phyloP scores from a whole-genome alignment of 495 filamentous ascomycete genomes.

The Hyaloscypha variabilis region DNA sequence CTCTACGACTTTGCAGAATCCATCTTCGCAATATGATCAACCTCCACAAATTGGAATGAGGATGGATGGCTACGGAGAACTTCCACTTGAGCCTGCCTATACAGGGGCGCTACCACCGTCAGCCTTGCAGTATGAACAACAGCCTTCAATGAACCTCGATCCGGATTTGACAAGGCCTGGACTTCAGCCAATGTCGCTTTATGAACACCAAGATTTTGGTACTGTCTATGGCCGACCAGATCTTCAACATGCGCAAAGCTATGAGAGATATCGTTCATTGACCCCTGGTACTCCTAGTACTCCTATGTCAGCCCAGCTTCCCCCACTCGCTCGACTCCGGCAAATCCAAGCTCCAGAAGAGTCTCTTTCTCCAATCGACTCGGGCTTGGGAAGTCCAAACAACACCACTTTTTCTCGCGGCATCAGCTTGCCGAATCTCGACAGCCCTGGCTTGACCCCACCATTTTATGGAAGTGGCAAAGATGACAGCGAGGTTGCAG shows the following conservation, averaged over 20 bases:
- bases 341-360: conserved; percentile 5
- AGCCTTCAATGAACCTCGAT: conserved; percentile 13
- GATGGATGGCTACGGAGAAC: background rate
- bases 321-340: conserved; percentile 6
- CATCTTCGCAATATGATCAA: background rate
- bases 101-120: background rate
- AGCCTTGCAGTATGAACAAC: conserved; percentile 4
- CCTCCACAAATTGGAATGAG: background rate
- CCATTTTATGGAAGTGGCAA: background rate
- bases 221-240: conserved; percentile 4
- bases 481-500: background rate
- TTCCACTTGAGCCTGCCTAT: background rate
- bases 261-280: conserved; percentile 22
- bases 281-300: conserved; percentile 11
- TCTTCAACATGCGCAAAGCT: conserved; percentile 26
- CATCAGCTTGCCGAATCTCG: conserved; percentile 1
- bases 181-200: conserved; percentile 4
- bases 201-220: conserved; percentile 10
- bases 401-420: conserved; percentile 16
- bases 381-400: conserved; percentile 6
- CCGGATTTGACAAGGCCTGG: conserved; percentile 15
- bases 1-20: background rate
- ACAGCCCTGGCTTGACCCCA: background rate
- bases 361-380: conserved; percentile 1
- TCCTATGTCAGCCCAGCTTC: conserved; percentile 6